These are phyloP conservation scores for Dendryphion nanum DNA, from an alignment of 2,329 filamentous ascomycete genomes.

Conservation along the genomic window DNA sequence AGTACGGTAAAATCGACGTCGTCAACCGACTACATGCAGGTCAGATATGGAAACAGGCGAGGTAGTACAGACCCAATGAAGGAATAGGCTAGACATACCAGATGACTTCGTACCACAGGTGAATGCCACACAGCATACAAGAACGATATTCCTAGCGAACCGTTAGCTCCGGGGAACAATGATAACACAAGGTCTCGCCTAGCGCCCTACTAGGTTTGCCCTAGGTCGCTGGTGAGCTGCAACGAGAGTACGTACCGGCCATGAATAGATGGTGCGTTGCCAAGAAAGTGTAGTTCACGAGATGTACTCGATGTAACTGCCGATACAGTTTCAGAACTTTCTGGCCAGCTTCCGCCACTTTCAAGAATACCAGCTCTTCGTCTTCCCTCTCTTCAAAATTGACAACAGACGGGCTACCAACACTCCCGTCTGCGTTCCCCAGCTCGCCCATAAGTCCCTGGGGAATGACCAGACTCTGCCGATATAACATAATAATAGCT, in stretches of 20 bases:
- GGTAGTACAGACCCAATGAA: constrained; percentile 9
- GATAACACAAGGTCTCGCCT: no score
- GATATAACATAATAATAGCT: constrained; percentile 91
- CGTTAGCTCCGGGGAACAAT: no score
- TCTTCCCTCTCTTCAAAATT: constrained; percentile 70
- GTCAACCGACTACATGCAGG: constrained; percentile 67
- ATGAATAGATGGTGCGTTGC: constrained; percentile 97
- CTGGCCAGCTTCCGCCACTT: constrained; percentile 92
- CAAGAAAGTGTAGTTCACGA: constrained; percentile 95
- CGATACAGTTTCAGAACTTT: constrained; percentile 88
- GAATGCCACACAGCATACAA: constrained; percentile 98
- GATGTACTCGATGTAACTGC: constrained; percentile 79
- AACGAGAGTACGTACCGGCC: constrained; percentile 62
- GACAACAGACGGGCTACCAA: constrained; percentile 60
- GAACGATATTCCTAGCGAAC: constrained; percentile 71
- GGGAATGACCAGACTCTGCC: constrained; percentile 85
- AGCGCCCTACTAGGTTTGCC: no score
- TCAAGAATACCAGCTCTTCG: constrained; percentile 87
- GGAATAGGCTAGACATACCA: constrained; percentile 65
- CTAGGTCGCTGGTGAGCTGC: no score
- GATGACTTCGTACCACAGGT: constrained; percentile 75
- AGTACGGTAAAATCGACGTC: constrained; percentile 97
- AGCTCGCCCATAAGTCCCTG: constrained; percentile 80
- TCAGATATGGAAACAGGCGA: constrained; percentile 1
- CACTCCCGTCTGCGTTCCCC: constrained; percentile 55